Evolutionary conservation across 1,284 basidiomycete genomes (phyloP).

Genomic region (Erythrobasidium hasegawianum): DNA sequence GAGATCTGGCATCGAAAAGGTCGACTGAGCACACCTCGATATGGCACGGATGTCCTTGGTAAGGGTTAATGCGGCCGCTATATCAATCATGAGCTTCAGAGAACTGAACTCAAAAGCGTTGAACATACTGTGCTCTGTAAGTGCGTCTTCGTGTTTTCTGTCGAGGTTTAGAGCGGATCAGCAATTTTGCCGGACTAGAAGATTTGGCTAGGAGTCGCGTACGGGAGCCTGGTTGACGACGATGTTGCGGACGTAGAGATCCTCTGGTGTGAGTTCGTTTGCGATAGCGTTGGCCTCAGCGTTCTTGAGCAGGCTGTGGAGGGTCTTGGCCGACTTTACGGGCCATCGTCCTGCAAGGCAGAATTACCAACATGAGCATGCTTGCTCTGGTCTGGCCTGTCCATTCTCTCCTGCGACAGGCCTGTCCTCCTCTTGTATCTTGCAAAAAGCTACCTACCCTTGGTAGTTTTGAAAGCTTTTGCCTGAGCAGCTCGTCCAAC

Average conservation of each 20-base stretch:
- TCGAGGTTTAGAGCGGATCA: background rate
- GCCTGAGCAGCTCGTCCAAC: constrained; percentile 96
- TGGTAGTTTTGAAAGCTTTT: constrained; percentile 94
- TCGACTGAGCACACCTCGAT: constrained; percentile 61
- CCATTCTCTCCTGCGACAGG: background rate
- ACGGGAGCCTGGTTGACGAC: constrained; percentile 97
- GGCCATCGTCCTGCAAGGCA: constrained; percentile 81
- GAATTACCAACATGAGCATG: constrained; percentile 5
- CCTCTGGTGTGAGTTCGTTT: constrained; percentile 90
- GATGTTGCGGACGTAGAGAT: constrained; percentile 92
- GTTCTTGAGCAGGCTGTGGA: constrained; percentile 93
- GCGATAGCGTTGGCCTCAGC: constrained; percentile 98
- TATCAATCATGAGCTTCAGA: too few relatives aligned
- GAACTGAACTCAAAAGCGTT: too few relatives aligned
- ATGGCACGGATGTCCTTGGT: constrained; percentile 89
- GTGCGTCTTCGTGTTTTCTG: constrained; percentile 99
- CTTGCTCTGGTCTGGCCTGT: background rate
- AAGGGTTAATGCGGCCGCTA: constrained; percentile 87
- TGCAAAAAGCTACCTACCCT: constrained; percentile 60
- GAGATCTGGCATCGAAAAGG: background rate
- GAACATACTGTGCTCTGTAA: constrained; percentile 99
- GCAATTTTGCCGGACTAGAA: background rate
- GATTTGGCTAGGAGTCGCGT: constrained; percentile 49
- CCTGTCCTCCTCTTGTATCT: too few relatives aligned
- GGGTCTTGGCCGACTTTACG: constrained; percentile 96